Evolutionary conservation across 2,329 filamentous ascomycete species (phyloP).

Genomic region (Neonectria punicea): DNA sequence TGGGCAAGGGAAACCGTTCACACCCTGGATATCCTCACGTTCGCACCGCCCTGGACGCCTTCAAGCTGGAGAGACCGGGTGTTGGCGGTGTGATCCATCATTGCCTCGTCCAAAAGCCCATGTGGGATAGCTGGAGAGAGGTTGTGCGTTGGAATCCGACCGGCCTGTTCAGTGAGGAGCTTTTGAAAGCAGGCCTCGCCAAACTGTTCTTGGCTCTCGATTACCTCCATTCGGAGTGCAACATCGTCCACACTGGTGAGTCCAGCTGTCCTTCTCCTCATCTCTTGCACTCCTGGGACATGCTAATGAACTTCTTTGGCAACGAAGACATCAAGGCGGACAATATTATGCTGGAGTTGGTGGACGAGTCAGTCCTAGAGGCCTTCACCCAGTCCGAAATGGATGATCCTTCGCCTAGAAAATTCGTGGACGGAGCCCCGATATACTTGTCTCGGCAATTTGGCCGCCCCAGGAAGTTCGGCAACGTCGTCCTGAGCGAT

Average conservation of each 20-base stretch:
- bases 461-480: not conserved
- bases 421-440: not conserved
- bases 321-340: constrained; percentile 53
- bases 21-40: too few species aligned
- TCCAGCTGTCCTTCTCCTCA: not conserved
- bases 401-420: not conserved
- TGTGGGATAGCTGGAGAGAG: constrained; percentile 54
- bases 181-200: constrained; percentile 49
- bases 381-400: constrained; percentile 14
- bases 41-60: too few species aligned
- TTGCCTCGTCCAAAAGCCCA: constrained; percentile 50
- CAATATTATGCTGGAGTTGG: constrained; percentile 49
- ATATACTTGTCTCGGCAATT: constrained; percentile 5
- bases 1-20: too few species aligned
- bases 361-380: constrained; percentile 8
- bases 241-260: constrained; percentile 56
- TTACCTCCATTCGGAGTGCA: constrained; percentile 53
- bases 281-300: too few species aligned
- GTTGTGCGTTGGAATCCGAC: constrained; percentile 49
- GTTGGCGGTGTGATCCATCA: not conserved
- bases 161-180: constrained; percentile 48
- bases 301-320: too few species aligned
- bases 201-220: constrained; percentile 52
- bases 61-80: too few species aligned
- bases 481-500: constrained; percentile 1